Conservation (phyloP, 805 yeast species). For the Kodamaea leandrae region DNA sequence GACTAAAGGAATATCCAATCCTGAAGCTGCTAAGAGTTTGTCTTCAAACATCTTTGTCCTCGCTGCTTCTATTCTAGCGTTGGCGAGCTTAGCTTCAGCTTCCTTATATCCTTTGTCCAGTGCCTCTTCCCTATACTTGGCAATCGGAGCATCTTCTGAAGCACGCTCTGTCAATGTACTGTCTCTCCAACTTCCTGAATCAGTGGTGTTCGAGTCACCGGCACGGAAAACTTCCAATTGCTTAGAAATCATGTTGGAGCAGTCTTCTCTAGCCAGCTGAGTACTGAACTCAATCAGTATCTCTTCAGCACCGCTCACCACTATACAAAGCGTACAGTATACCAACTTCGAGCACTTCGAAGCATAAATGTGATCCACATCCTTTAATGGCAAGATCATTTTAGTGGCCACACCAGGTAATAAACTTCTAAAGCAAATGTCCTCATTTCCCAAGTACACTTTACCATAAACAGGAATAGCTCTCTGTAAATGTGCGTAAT, state of each 20-base stretch:
- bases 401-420: constrained; percentile 74
- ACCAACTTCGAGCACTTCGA: constrained; percentile 68
- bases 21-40: constrained; percentile 55
- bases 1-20: constrained; percentile 65
- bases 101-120: background rate
- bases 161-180: constrained; percentile 1
- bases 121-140: constrained; percentile 4
- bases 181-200: background rate
- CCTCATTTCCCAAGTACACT: constrained; percentile 64
- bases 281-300: constrained; percentile 74
- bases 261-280: constrained; percentile 65
- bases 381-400: constrained; percentile 77
- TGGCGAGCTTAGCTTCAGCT: constrained; percentile 16
- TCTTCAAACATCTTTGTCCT: constrained; percentile 67
- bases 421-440: constrained; percentile 77
- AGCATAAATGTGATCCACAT: constrained; percentile 65
- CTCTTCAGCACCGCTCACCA: constrained; percentile 73
- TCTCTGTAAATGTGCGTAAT: constrained; percentile 65
- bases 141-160: constrained; percentile 10
- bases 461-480: constrained; percentile 83
- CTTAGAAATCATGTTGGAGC: constrained; percentile 51
- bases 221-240: constrained; percentile 44
- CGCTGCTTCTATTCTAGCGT: constrained; percentile 48
- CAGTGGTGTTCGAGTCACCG: background rate
- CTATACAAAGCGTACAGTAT: constrained; percentile 68